phyloP scores from a whole-genome alignment of 1,284 basidiomycete species.

The Agaricales sp. region DNA sequence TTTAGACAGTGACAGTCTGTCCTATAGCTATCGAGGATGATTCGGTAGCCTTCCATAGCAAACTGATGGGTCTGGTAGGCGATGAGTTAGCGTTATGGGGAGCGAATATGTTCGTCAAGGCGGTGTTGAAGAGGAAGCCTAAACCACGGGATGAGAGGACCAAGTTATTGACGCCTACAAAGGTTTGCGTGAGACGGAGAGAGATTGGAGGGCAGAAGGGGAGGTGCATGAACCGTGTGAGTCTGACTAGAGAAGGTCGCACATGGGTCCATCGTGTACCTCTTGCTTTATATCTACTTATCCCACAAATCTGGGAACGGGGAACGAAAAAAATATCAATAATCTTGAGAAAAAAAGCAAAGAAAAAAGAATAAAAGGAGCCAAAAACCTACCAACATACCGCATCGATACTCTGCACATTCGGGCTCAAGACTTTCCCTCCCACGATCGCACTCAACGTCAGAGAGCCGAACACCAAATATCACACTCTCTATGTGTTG shows the following conservation, averaged over 20 bases:
- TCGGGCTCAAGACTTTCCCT: constrained; percentile 85
- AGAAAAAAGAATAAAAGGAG: no score
- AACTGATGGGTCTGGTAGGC: constrained; percentile 97
- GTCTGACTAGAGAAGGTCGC: constrained; percentile 97
- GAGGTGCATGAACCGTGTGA: constrained; percentile 65
- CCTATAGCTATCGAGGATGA: constrained; percentile 98
- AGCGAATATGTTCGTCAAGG: constrained; percentile 85
- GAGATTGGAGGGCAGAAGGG: constrained; percentile 5
- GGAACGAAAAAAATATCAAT: no score
- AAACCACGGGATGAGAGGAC: constrained; percentile 93
- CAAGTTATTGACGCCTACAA: constrained; percentile 81
- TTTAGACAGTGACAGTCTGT: no score
- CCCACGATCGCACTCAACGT: constrained; percentile 93
- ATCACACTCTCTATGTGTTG: constrained; percentile 98
- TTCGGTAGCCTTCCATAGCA: constrained; percentile 97
- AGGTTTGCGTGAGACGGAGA: constrained; percentile 6
- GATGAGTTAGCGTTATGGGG: constrained; percentile 94
- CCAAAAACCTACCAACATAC: no score
- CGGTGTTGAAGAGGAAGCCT: constrained; percentile 90
- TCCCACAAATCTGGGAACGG: constrained; percentile 92
- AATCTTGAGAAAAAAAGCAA: no score
- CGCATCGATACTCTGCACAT: constrained; percentile 42
- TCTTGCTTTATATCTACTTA: constrained; percentile 97
- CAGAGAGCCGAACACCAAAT: constrained; percentile 97
- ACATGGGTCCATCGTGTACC: constrained; percentile 99